Percentiles rank a stretch among this genome's conserved stretches.
phyloP scores from a whole-genome alignment of 2,329 filamentous ascomycete species.

The Verticillium alfalfae region DNA sequence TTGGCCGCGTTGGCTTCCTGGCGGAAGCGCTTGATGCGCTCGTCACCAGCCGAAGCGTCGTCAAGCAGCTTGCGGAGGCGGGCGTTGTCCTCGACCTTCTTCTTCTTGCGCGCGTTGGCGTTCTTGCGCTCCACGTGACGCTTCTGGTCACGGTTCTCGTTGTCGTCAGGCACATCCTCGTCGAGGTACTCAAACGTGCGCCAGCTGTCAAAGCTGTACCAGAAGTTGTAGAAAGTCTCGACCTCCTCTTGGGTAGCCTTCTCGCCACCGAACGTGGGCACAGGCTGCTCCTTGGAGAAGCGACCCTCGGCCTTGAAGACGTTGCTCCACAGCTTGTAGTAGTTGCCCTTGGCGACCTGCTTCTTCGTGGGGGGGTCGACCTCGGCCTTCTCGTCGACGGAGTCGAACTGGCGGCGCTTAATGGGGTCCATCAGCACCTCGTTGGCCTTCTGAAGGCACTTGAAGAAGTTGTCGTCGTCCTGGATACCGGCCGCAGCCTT shows the following conservation, averaged over 20 bases:
- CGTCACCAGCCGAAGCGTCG: conserved; percentile 75
- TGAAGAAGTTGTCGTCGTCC: conserved; percentile 99
- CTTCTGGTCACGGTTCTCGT: conserved; percentile 98
- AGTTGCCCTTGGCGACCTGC: conserved; percentile 77
- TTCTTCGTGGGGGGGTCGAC: conserved; percentile 92
- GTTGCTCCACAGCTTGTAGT: conserved; percentile 88
- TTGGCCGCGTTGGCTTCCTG: conserved; percentile 88
- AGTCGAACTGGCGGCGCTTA: conserved; percentile 93
- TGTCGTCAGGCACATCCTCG: conserved; percentile 97
- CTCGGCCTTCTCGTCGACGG: conserved; percentile 89
- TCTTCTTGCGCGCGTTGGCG: conserved; percentile 95
- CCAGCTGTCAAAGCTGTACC: conserved; percentile 99
- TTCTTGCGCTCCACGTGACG: conserved; percentile 98
- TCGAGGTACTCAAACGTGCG: conserved; percentile 96
- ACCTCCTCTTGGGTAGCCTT: conserved; percentile 85
- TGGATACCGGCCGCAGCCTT: conserved; percentile 82
- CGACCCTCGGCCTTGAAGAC: conserved; percentile 90
- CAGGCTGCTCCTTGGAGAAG: conserved; percentile 87
- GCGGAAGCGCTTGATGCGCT: conserved; percentile 96
- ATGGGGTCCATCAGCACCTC: conserved; percentile 88
- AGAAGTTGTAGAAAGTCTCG: conserved; percentile 98
- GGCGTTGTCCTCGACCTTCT: conserved; percentile 95
- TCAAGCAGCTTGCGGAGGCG: conserved; percentile 88
- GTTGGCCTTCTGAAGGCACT: conserved; percentile 98
- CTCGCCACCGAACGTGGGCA: conserved; percentile 79